phyloP scores from a whole-genome alignment of 768 basidiomycete genomes.

The Podaxis carcinomalis region DNA sequence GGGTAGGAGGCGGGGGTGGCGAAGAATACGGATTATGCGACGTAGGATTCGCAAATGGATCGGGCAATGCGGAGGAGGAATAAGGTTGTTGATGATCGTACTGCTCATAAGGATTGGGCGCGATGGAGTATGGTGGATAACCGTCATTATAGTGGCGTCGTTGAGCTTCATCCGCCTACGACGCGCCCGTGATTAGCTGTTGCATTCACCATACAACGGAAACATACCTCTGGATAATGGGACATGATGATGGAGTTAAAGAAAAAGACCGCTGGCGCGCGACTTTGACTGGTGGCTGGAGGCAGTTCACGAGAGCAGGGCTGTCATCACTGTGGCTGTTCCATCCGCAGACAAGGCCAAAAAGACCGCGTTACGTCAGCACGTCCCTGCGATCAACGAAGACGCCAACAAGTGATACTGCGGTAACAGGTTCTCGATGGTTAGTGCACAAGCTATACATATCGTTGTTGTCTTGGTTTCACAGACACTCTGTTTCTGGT shows the following conservation, averaged over 20 bases:
- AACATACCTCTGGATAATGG: conserved; percentile 28
- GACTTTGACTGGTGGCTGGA: conserved; percentile 3
- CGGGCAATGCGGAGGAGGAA: conserved; percentile 26
- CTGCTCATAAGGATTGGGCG: conserved; percentile 38
- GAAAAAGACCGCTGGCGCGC: neutral
- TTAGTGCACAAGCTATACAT: neutral
- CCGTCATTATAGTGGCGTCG: conserved; percentile 65
- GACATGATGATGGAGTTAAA: conserved; percentile 22
- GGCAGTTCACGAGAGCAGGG: neutral
- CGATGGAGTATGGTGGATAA: conserved; percentile 44
- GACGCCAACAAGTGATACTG: neutral
- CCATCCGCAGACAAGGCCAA: conserved; percentile 3
- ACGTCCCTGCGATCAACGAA: neutral
- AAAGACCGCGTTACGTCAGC: conserved; percentile 2
- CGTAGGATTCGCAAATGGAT: conserved; percentile 33
- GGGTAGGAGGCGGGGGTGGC: conserved; percentile 15
- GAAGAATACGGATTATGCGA: conserved; percentile 25
- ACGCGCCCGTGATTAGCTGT: neutral
- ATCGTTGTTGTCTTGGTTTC: neutral
- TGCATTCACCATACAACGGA: neutral
- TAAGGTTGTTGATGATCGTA: conserved; percentile 27
- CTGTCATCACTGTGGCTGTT: neutral
- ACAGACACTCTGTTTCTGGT: neutral
- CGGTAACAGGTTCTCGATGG: too few species aligned
- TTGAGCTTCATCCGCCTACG: conserved; percentile 62